These are phyloP conservation scores for Casuarina glauca DNA, from an alignment of 306 rosid species.

Conservation along the genomic window DNA sequence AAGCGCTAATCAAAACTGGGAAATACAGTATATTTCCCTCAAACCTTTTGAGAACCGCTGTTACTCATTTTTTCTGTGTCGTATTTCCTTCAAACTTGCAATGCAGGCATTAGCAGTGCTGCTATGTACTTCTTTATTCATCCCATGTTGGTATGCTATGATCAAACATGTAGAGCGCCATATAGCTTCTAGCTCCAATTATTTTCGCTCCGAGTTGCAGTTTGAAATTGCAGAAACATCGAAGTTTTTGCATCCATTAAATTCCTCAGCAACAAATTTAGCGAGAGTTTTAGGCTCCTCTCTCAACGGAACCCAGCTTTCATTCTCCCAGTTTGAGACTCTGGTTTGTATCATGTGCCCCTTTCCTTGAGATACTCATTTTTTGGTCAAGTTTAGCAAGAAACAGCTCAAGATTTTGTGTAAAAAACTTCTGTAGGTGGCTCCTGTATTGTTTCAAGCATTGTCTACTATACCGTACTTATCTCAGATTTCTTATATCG, in stretches of 20 bases:
- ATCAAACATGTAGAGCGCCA: conserved; percentile 13
- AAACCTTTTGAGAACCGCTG: too few species aligned
- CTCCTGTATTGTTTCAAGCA: conserved; percentile 53
- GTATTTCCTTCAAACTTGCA: too few species aligned
- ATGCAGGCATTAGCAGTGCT: conserved; percentile 30
- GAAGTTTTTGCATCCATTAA: conserved; percentile 18
- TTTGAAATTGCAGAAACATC: conserved; percentile 14
- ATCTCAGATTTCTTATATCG: conserved; percentile 49
- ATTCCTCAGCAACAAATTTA: conserved; percentile 3
- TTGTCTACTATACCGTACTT: conserved; percentile 43
- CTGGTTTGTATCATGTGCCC: conserved; percentile 12
- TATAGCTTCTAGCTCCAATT: conserved; percentile 3
- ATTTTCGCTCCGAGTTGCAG: not conserved
- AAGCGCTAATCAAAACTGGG: too few species aligned
- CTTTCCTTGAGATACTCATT: not conserved
- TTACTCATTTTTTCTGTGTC: too few species aligned
- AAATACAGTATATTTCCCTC: too few species aligned
- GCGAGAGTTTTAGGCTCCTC: conserved; percentile 8
- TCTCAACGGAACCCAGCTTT: conserved; percentile 5
- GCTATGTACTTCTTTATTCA: conserved; percentile 18
- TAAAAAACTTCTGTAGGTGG: conserved; percentile 32
- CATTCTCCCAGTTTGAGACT: conserved; percentile 20
- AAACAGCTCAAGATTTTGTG: not conserved
- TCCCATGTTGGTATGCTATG: conserved; percentile 23
- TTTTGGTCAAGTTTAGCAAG: not conserved